Conservation (phyloP, 139 green algal species). For the Mesotaenium endlicherianum region DNA sequence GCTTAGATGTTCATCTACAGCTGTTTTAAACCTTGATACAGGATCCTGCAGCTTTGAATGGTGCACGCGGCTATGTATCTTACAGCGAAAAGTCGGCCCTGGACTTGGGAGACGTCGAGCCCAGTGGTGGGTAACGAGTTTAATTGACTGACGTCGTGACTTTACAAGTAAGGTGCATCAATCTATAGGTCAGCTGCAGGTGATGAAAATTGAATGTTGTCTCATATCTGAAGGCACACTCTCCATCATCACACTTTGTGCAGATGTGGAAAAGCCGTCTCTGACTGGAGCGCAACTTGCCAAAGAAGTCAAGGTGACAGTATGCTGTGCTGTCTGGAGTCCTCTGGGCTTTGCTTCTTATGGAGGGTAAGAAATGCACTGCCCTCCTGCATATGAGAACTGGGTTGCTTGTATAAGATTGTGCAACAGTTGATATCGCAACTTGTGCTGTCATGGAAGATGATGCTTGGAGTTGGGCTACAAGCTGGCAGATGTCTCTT, state of each 20-base stretch:
- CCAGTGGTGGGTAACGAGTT: neutral
- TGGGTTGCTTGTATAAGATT: neutral
- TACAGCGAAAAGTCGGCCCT: neutral
- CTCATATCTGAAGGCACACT: no score
- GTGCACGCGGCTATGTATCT: neutral
- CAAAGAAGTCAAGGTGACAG: no score
- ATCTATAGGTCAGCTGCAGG: neutral
- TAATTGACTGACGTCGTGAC: neutral
- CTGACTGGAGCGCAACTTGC: no score
- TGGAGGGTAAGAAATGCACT: neutral
- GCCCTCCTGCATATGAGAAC: neutral
- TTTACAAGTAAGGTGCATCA: neutral
- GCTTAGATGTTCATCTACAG: no score
- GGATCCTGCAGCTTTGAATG: constrained; percentile 6
- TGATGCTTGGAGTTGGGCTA: no score
- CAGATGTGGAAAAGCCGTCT: no score
- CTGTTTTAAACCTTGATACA: no score
- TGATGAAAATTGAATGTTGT: no score
- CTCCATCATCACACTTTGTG: no score
- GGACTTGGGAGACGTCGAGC: neutral
- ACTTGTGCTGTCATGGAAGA: neutral
- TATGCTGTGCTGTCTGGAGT: no score
- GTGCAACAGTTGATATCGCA: neutral
- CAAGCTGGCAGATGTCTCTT: neutral
- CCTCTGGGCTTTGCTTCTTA: no score